Evolutionary conservation across 2,329 filamentous ascomycete genomes (phyloP).

Genomic region (Botryosphaeria dothidea): DNA sequence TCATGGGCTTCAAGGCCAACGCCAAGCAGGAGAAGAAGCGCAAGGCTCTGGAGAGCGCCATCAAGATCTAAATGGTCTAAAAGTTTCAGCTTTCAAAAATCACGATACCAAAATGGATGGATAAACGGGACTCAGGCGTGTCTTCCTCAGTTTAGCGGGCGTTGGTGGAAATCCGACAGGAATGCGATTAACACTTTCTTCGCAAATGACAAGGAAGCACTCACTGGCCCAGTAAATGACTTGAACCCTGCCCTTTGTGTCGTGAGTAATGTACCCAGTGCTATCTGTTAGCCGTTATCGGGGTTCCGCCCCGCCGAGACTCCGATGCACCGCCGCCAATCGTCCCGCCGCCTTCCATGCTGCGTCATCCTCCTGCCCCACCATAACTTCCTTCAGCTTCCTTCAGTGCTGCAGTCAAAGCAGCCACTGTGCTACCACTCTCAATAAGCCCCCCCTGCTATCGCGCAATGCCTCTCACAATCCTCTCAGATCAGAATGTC

Average conservation of each 20-base stretch:
- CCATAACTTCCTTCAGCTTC: neutral
- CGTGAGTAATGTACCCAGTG: neutral
- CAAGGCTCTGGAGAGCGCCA: constrained; percentile 90
- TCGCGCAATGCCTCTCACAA: constrained; percentile 58
- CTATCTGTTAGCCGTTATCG: constrained; percentile 8
- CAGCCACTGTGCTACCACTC: neutral
- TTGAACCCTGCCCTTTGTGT: neutral
- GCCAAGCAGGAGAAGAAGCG: constrained; percentile 78
- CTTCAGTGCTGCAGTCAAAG: neutral
- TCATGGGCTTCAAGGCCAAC: constrained; percentile 96
- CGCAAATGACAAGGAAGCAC: constrained; percentile 19
- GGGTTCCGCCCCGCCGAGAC: neutral
- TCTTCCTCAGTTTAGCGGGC: constrained; percentile 42
- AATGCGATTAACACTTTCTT: constrained; percentile 18
- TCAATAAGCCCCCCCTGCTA: neutral
- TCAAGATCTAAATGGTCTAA: constrained; percentile 99
- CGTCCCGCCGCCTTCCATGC: neutral
- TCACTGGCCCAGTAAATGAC: constrained; percentile 7
- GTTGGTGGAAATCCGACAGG: constrained; percentile 24
- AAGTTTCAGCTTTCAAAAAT: constrained; percentile 23
- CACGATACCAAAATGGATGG: constrained; percentile 25
- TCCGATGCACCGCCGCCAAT: neutral
- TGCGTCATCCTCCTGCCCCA: neutral
- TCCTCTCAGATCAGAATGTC: constrained; percentile 60
- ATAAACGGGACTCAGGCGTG: constrained; percentile 33